phyloP scores from a whole-genome alignment of 2,329 filamentous ascomycete genomes.

The Chrysoporthe puriensis region DNA sequence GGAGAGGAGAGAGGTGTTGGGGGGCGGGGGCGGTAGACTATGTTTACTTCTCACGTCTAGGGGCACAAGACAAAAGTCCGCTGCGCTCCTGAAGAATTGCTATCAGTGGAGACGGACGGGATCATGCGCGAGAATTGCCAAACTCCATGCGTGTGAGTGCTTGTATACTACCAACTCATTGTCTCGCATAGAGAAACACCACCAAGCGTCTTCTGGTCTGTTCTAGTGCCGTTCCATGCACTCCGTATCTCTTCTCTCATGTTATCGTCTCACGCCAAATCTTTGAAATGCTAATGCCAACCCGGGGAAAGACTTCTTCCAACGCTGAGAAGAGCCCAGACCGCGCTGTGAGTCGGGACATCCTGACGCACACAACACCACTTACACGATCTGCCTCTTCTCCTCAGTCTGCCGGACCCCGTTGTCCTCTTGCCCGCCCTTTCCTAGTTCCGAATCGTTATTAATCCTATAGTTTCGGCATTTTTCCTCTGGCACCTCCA shows the following conservation, averaged over 20 bases:
- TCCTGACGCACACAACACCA: not conserved
- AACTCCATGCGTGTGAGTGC: constrained; percentile 26
- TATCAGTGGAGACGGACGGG: not conserved
- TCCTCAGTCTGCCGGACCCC: not conserved
- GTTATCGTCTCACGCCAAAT: not conserved
- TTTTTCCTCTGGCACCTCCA: not conserved
- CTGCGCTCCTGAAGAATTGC: not conserved
- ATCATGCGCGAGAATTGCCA: constrained; percentile 19
- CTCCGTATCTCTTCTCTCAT: not conserved
- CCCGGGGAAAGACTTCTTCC: not conserved
- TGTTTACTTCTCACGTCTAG: too few relatives aligned
- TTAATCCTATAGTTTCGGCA: too few relatives aligned
- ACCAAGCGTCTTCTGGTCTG: not conserved
- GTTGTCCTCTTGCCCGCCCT: not conserved
- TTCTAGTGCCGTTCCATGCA: constrained; percentile 1
- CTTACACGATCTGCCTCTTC: not conserved
- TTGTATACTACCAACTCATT: constrained; percentile 10
- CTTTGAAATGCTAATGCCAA: not conserved
- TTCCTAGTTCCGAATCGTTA: not conserved
- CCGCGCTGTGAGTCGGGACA: not conserved
- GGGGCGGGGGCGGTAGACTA: too few relatives aligned
- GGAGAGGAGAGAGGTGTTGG: too few relatives aligned
- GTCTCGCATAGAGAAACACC: not conserved
- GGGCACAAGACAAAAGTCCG: not conserved
- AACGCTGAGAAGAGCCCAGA: not conserved